Evolutionary conservation across 192 early-diverging fungal genomes (phyloP).

Genomic region (Mortierella alpina): DNA sequence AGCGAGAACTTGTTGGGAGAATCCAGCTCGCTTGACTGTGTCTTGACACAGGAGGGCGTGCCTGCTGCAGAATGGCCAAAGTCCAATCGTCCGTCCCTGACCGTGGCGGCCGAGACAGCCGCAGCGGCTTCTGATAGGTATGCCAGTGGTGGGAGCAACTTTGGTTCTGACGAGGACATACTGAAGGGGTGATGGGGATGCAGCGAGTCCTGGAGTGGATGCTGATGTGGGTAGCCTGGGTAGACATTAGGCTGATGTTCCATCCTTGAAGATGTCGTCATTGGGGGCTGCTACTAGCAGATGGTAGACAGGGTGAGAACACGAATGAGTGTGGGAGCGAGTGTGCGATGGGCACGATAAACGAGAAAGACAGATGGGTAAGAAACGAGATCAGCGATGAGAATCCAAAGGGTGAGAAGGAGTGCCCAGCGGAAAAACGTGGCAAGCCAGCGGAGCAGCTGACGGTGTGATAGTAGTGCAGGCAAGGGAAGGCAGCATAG

Average conservation of each 20-base stretch:
- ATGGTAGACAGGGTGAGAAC: background rate
- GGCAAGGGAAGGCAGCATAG: background rate
- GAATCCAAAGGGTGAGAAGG: background rate
- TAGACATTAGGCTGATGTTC: conserved; percentile 14
- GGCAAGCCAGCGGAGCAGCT: background rate
- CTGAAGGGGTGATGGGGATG: conserved; percentile 14
- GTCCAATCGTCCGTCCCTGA: background rate
- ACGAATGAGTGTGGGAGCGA: conserved; percentile 1
- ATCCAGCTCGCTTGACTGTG: background rate
- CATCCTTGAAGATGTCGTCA: conserved; percentile 26
- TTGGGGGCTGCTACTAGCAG: background rate
- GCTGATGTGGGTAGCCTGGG: background rate
- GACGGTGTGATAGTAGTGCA: background rate
- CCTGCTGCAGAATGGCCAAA: background rate
- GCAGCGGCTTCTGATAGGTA: conserved; percentile 9
- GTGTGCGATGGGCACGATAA: no score
- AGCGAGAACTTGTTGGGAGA: background rate
- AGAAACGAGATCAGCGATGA: background rate
- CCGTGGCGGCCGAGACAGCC: background rate
- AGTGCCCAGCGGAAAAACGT: no score
- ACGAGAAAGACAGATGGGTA: background rate
- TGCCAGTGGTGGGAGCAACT: background rate
- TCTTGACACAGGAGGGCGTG: no score
- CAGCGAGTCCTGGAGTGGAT: conserved; percentile 1
- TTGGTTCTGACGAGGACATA: background rate